Percentiles rank a stretch among this genome's conserved stretches.
Evolutionary conservation across 2,329 filamentous ascomycete species (phyloP).

Genomic region (Fusarium foetens): DNA sequence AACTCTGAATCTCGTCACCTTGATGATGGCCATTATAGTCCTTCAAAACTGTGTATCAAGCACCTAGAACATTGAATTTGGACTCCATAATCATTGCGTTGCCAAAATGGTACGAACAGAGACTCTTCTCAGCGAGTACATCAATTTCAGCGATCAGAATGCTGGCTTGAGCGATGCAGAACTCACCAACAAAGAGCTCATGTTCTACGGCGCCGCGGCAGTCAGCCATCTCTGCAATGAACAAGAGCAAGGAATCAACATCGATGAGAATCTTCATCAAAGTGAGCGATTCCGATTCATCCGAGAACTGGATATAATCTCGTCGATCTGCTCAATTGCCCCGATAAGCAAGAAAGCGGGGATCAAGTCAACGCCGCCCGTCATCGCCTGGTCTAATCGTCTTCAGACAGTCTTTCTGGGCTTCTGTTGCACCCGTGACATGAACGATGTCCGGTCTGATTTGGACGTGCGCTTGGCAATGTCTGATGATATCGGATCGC

Average conservation of each 20-base stretch:
- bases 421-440: not conserved
- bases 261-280: not conserved
- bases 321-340: not conserved
- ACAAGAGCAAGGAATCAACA: not conserved
- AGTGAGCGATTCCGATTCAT: not conserved
- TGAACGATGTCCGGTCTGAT: not conserved
- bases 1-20: not conserved
- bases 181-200: not conserved
- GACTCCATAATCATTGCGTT: no score
- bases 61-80: accelerated
- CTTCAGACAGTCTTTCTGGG: not conserved
- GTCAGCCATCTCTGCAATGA: constrained; percentile 6
- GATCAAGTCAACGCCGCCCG: not conserved
- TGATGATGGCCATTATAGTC: not conserved
- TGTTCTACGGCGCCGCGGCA: not conserved
- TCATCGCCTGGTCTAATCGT: not conserved
- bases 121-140: constrained; percentile 1
- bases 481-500: not conserved
- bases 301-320: not conserved
- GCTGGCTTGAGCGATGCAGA: not conserved
- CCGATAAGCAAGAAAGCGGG: not conserved
- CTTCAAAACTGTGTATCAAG: accelerated
- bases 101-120: not conserved
- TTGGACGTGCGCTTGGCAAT: not conserved
- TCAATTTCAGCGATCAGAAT: constrained; percentile 2